Evolutionary conservation across 345 rosid genomes (phyloP).

Genomic region (Mangifera indica): DNA sequence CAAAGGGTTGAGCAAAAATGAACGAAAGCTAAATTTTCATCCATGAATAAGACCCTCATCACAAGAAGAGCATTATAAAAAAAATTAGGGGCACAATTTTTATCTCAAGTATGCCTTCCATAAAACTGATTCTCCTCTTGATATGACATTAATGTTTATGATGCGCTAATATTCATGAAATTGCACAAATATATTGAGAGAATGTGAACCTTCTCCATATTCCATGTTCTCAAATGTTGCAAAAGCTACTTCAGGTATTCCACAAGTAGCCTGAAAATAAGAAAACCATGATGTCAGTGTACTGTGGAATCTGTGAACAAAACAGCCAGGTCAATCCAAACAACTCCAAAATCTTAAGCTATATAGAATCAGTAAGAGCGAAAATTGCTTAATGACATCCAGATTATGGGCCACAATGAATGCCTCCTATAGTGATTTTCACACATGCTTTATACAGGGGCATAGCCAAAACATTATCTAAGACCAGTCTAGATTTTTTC

Average conservation of each 20-base stretch:
- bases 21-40: background rate
- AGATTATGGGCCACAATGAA: background rate
- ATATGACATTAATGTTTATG: background rate
- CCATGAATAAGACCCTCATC: background rate
- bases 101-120: background rate
- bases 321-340: conserved; percentile 12
- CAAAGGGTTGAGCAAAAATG: background rate
- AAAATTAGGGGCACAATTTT: background rate
- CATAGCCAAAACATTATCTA: too few species aligned
- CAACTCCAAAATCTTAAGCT: conserved; percentile 3
- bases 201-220: conserved; percentile 84
- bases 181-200: conserved; percentile 13
- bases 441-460: background rate
- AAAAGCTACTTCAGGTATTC: conserved; percentile 91
- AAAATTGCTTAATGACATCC: background rate
- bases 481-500: too few species aligned
- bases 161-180: conserved; percentile 1
- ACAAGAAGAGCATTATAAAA: background rate
- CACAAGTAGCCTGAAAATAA: conserved; percentile 74
- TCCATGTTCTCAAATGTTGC: conserved; percentile 97
- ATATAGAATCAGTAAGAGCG: background rate
- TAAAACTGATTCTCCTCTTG: background rate
- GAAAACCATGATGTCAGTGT: conserved; percentile 28
- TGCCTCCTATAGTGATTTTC: background rate
- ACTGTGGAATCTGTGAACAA: conserved; percentile 6